Base-by-base conservation (phyloP, 2,329 filamentous ascomycete species). In the Sphaceloma murrayae region DNA sequence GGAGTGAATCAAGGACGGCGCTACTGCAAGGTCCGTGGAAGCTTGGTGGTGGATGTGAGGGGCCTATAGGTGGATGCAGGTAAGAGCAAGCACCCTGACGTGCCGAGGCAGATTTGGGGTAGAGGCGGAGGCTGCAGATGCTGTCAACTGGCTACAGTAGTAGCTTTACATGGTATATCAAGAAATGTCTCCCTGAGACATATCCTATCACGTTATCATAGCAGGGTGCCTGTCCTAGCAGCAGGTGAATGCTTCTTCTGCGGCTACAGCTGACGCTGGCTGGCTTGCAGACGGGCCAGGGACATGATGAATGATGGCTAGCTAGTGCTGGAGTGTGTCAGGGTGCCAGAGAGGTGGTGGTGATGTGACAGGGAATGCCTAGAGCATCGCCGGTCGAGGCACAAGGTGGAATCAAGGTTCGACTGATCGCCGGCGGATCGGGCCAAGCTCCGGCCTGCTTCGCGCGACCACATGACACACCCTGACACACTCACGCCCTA, bases 21-120 rank as follows among this genome's bases (percentile, higher is more conserved):
- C 36, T 40, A 40, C 36, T 40, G 36, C 36, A 40, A 40, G 36
- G 36, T 40, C 36, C 36, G 36, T 29, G 24, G 24, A 40, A 40
- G 36, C 36, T 40, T 30, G 36, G 36, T 40, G n/a, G 36, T 29
- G 36, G 36, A 40, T 40, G 14, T 22, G 22, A 16, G 18, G 36
- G 36, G 36, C 30, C 22, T 40, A 29, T 19, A 40, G 24, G 36
- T 26, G 36, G n/a, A 29, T 7, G 36, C 24, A 40, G 24, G 36
- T 40, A 40, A 30, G 36, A 17, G 18, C 9, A 29, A 26, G 22
- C 27, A 30, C 16, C 22, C n/a, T 40, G 10, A 18, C 36, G 14
- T 40, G 30, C 36, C 36, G 36, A 40, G 36, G 36, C 24, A 40
- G 36, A 40, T 40, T 14, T n/a, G n/a, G n/a, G n/a, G n/a, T n/a